Evolutionary conservation across 805 yeast genomes (phyloP), one percentile per base, ranked within the genome.

Genomic region (Ogataea paraovalis): DNA sequence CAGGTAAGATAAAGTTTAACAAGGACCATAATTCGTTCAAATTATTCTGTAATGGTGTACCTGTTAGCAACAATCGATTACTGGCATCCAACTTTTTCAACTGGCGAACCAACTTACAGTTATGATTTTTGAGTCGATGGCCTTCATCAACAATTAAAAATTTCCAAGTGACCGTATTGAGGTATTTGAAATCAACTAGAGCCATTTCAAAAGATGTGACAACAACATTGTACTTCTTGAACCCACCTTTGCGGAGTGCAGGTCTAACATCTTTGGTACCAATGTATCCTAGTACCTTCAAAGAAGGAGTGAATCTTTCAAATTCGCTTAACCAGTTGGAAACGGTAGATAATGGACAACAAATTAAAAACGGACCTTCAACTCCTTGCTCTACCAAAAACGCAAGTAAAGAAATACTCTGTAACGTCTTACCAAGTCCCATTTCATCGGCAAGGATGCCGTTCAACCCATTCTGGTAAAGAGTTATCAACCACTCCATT

Each of bases 371-470:
- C 0, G 95, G 94, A 0, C 96, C 96, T 34, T 69, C 66, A 1
- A 88, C 79, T 3, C 87, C 90, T 63, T 87, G 82, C 55, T 88
- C 96, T 41, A 84, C 76, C 33, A 91, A 69, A 59, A 84, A 87
- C 4, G 88, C 79, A 3, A 90, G 58, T 50, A 92, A 73, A 0
- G 96, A 78, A 46, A 92, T 88, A 39, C 94, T 84, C 64, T 94
- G 96, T 7, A 92, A 66, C 0, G 99, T 94, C 62, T 92, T 92
- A 1, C 99, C 99, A 22, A 92, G 70, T 0, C 98, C 98, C 99
- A 92, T 92, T 65, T 92, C 98, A 68, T 94, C 98, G 0, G 98
- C 98, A 19, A 94, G 69, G 32, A 94, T 91, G 2, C 98, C 99
- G 64, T 92, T 92, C 25, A 92, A 71, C 0, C 98, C 99, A 65